Base-by-base conservation (phyloP, 2,329 filamentous ascomycete genomes). In the Ophiocordyceps camponoti-saundersi region DNA sequence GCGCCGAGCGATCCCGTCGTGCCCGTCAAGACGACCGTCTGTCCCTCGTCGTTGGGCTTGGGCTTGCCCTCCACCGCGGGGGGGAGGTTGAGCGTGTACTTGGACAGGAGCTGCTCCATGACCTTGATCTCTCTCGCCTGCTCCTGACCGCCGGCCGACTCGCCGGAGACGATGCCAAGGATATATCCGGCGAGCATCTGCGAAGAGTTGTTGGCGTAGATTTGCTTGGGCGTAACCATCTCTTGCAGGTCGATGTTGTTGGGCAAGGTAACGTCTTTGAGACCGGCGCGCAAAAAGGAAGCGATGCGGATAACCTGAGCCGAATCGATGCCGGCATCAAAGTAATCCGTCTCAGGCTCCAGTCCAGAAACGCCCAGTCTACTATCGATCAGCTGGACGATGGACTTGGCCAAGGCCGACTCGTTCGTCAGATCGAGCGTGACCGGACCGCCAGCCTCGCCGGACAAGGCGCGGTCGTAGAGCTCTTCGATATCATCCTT, bases 1-100 rank as follows among this genome's bases (percentile, higher is more conserved):
- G 85, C 76, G n/a, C 89, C 89, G 18, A 95, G 65, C 65, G 94
- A 94, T 2, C 89, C 89, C 7, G 88, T 95, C 2, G 84, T 85
- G 22, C 89, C 89, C 1, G 88, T 95, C 11, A 95, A 66, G 60
- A 95, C 81, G 13, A 92, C 71, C 0, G 82, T 87, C 50, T 66
- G 51, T 47, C 59, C 47, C 48, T 64, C 54, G 18, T 53, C 48
- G 5, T 49, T 46, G 1, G 61, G 55, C 23, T 55, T 44, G 55
- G 51, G 45, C 29, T 59, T 56, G 18, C 47, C 44, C 2, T 44
- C 18, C 1, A 44, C 49, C 2, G 54, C 49, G 2, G 44, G 40
- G 2, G 54, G 55, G 0, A 64, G 53, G 36, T 58, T 46, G 1
- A 47, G 18, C 0, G 56, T 61, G 52, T 63, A 63, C 47, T 59